These are phyloP conservation scores for Globisporangium perplexum DNA, from an alignment of 352 stramenopile species.

Conservation along the genomic window DNA sequence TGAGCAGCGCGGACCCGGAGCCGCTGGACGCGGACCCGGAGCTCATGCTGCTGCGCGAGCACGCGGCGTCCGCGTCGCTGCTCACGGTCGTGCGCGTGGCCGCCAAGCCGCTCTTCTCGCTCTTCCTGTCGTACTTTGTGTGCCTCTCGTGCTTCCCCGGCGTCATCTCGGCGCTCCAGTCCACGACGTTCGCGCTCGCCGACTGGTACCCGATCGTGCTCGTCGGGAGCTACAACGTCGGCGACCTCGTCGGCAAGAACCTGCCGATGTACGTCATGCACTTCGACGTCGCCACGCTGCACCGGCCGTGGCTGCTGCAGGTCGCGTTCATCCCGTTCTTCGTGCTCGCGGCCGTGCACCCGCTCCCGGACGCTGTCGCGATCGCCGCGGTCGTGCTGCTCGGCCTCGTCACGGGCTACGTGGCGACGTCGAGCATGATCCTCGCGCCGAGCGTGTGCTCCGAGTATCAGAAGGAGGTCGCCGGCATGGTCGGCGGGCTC, in stretches of 20 bases:
- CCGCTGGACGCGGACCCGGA: constrained; percentile 14
- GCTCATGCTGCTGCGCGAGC: constrained; percentile 25
- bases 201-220: constrained; percentile 78
- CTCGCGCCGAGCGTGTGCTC: constrained; percentile 65
- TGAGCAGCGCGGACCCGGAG: constrained; percentile 13
- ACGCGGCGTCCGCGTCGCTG: constrained; percentile 39
- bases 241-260: constrained; percentile 78
- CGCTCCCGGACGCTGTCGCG: constrained; percentile 44
- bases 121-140: constrained; percentile 73
- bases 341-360: constrained; percentile 42
- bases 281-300: constrained; percentile 59
- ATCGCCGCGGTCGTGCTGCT: constrained; percentile 52
- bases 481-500: constrained; percentile 66
- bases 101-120: constrained; percentile 72
- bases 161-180: constrained; percentile 67
- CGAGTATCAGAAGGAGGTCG: constrained; percentile 75
- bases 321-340: constrained; percentile 69
- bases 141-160: constrained; percentile 77
- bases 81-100: constrained; percentile 52
- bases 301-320: constrained; percentile 62
- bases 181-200: constrained; percentile 41
- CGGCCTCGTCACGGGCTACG: constrained; percentile 67
- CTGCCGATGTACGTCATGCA: constrained; percentile 66
- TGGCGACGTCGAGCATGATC: constrained; percentile 75
- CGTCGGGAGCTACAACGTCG: constrained; percentile 69